Evolutionary conservation across 1,139 yeast species (phyloP), one percentile per base, ranked within the genome.

Genomic region (Meyerozyma guilliermondii): DNA sequence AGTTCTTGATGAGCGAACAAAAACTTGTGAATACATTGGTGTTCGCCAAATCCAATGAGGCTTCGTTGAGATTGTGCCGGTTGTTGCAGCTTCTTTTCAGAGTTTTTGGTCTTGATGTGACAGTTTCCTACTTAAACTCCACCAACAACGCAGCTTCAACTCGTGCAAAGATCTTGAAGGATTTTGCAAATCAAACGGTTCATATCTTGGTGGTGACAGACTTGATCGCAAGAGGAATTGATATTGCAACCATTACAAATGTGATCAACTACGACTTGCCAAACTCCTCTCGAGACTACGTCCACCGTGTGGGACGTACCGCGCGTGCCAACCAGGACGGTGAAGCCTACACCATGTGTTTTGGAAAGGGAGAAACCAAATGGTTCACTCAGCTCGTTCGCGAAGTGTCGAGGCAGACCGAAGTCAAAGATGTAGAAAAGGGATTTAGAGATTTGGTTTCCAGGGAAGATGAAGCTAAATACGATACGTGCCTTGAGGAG

Each of bases 261-360:
- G 97, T 92, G 11, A 65, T 92, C 42, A 94, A 92, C 61, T 92
- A 92, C 59, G 98, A 94, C 54, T 66, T 89, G 44, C 98, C 98
- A 7, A 76, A 81, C 38, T 86, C 96, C 0, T 77, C 92, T 0
- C 82, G 94, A 50, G 98, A 92, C 55, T 94, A 92, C 54, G 87
- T 92, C 27, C 99, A 92, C 62, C 76, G 98, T 52, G 92, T 91
- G 29, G 98, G 98, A 37, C 81, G 98, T 68, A 91, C 98, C 0
- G 98, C 98, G 1, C 80, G 98, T 64, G 98, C 98, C 1, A 83
- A 85, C 43, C 77, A 82, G 39, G 40, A 53, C 0, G 99, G 99
- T 56, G 68, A 71, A 41, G 95, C 96, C 0, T 77, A 80, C 56
- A 83, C 78, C 43, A 59, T 89, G 35, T 71, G 82, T 18, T 74